These are phyloP conservation scores for Aspergillus fijiensis DNA, from an alignment of 2,329 filamentous ascomycete genomes.

Conservation along the genomic window DNA sequence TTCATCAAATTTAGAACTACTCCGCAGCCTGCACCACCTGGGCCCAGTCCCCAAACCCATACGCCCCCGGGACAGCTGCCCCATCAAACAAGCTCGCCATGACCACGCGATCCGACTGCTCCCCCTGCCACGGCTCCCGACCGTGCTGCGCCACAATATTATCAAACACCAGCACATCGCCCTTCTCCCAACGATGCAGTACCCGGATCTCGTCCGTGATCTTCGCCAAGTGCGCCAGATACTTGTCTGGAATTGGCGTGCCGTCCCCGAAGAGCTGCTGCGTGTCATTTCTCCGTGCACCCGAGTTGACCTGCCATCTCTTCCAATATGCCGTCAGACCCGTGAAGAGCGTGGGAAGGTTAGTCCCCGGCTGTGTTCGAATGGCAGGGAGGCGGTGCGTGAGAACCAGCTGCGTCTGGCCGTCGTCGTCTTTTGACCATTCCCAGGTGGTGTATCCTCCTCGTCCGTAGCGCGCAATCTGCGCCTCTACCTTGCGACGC, in stretches of 20 bases:
- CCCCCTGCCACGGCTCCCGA: constrained; percentile 49
- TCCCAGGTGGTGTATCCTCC: constrained; percentile 50
- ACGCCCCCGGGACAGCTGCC: constrained; percentile 46
- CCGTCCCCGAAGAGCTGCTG: constrained; percentile 49
- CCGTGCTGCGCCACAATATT: constrained; percentile 53
- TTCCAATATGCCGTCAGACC: constrained; percentile 49
- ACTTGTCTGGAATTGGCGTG: constrained; percentile 49
- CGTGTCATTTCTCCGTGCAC: constrained; percentile 34
- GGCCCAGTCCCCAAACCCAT: constrained; percentile 46
- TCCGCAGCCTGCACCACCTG: constrained; percentile 49
- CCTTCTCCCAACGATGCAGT: constrained; percentile 49
- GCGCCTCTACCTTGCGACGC: constrained; percentile 49
- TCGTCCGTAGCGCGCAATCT: constrained; percentile 50
- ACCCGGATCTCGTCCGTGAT: constrained; percentile 53
- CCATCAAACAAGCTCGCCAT: constrained; percentile 52
- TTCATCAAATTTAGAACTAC: background rate
- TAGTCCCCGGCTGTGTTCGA: constrained; percentile 48
- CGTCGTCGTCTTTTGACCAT: constrained; percentile 44
- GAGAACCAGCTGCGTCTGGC: constrained; percentile 32
- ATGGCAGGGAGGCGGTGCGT: constrained; percentile 50
- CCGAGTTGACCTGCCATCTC: constrained; percentile 27
- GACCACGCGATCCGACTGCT: constrained; percentile 48
- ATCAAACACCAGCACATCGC: constrained; percentile 52
- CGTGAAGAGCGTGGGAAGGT: constrained; percentile 49
- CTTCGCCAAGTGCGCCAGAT: constrained; percentile 42